Conservation (phyloP, 1,284 basidiomycete species). For the Uromyces viciae-fabae region DNA sequence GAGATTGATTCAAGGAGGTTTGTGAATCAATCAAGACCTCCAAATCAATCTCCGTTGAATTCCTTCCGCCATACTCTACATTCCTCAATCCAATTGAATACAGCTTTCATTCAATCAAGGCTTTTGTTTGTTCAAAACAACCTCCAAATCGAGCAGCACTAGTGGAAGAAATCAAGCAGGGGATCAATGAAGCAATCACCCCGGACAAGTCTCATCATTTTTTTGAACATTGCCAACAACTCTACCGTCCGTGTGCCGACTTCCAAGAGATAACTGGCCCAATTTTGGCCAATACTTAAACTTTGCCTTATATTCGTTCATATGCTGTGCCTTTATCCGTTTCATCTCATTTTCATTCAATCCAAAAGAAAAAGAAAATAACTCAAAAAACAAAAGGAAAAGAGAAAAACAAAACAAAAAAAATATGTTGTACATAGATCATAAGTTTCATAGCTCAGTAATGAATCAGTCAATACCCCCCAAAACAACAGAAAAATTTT, state of each 20-base stretch:
- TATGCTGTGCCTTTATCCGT: too few species aligned
- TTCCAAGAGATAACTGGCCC: background rate
- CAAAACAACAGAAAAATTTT: too few species aligned
- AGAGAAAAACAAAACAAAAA: background rate
- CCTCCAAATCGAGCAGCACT: background rate
- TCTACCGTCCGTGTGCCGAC: background rate
- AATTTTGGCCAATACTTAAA: background rate
- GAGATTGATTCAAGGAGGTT: background rate
- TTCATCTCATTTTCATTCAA: background rate
- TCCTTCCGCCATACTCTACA: background rate
- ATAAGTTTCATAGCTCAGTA: too few species aligned
- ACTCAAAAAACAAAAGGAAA: background rate
- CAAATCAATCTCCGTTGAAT: background rate
- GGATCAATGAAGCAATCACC: slow-evolving; percentile 1
- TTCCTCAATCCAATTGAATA: slow-evolving; percentile 10
- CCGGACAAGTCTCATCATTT: background rate
- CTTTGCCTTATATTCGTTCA: background rate
- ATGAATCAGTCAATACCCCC: too few species aligned
- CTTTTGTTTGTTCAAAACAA: background rate
- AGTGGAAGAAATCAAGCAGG: background rate
- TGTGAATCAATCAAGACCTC: background rate
- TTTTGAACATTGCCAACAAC: slow-evolving; percentile 2
- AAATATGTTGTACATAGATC: background rate
- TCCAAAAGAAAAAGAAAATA: background rate
- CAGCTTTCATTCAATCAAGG: slow-evolving; percentile 8